Base-by-base conservation (phyloP, 495 filamentous ascomycete species). In the Daldinia concentrica region DNA sequence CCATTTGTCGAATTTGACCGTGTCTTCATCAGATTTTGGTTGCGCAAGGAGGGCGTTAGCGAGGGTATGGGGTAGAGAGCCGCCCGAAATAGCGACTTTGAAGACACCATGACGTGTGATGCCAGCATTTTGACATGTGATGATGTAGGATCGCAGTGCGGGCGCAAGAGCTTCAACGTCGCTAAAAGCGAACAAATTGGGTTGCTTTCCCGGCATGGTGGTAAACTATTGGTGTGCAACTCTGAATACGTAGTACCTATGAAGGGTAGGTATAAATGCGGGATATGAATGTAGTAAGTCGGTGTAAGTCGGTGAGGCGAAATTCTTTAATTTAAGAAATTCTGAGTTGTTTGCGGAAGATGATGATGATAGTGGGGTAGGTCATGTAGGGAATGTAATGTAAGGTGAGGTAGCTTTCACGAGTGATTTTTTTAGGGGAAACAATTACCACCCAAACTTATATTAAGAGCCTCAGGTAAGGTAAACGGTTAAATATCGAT, bases 71-170 rank as follows among this genome's bases (percentile, higher is more conserved):
- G 95, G 95, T 6, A 99, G 89, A 14, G 96, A 98, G 54, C 95
- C 96, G 72, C 96, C 95, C 1, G 95, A 98, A 48, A 99, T 91
- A 50, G 89, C 95, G 65, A 99, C 84, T 77, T 94, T 94, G 86
- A 99, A 97, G 74, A 85, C 87, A 59, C 84, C 82, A 80, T 99
- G 95, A 56, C 93, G 92, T 51, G 83, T 82, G 17, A 98, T 75
- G 32, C 92, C 92, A 34, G 89, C 86, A 72, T 90, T 91, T 82
- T 99, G 95, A 68, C 83, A 86, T 50, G 89, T 84, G 65, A 98
- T 83, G 65, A 99, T 83, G 79, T 96, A 98, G 69, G 86, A 82
- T 72, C 93, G 89, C 62, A 99, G 87, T 73, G 89, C 87, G 22
- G 84, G 78, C 19, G 93, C 92, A 57, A 99, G 89, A 7, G 87